These are phyloP conservation scores for Crithidia brevicula DNA, from an alignment of 208 protist species.

Conservation along the genomic window DNA sequence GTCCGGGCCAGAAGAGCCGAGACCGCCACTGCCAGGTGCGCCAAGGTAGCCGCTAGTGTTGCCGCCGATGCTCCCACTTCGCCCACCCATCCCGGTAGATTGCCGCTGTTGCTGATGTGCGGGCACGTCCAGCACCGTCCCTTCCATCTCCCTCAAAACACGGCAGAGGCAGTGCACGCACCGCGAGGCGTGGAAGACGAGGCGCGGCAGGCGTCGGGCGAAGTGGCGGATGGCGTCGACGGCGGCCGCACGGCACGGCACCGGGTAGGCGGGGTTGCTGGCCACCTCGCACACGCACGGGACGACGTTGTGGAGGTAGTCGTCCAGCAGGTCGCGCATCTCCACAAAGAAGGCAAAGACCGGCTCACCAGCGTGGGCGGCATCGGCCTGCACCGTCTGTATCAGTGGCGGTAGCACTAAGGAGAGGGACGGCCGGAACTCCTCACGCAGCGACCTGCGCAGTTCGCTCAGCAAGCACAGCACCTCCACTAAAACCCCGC, in stretches of 20 bases:
- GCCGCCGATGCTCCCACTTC: neutral
- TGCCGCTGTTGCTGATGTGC: neutral
- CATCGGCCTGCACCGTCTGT: constrained; percentile 60
- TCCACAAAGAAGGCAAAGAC: constrained; percentile 82
- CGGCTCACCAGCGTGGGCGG: constrained; percentile 49
- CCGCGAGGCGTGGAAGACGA: constrained; percentile 77
- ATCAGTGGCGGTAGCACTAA: constrained; percentile 75
- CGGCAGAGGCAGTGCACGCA: constrained; percentile 84
- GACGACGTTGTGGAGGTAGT: constrained; percentile 80
- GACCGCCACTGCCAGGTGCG: too few species aligned
- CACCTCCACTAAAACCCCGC: constrained; percentile 66
- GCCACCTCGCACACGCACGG: constrained; percentile 84
- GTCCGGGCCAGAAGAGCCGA: neutral
- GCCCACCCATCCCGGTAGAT: neutral
- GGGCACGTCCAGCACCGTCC: constrained; percentile 15
- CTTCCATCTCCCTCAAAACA: constrained; percentile 71
- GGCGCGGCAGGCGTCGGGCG: constrained; percentile 57
- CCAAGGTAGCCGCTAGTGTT: too few species aligned
- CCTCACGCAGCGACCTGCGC: constrained; percentile 72
- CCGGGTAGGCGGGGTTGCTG: constrained; percentile 52
- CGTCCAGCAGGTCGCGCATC: constrained; percentile 77
- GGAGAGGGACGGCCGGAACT: constrained; percentile 82
- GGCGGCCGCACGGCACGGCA: constrained; percentile 59
- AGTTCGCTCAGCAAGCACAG: constrained; percentile 75
- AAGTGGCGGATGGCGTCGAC: constrained; percentile 76